phyloP scores from a whole-genome alignment of 2,329 filamentous ascomycete genomes.

The Xylariaceae sp. region DNA sequence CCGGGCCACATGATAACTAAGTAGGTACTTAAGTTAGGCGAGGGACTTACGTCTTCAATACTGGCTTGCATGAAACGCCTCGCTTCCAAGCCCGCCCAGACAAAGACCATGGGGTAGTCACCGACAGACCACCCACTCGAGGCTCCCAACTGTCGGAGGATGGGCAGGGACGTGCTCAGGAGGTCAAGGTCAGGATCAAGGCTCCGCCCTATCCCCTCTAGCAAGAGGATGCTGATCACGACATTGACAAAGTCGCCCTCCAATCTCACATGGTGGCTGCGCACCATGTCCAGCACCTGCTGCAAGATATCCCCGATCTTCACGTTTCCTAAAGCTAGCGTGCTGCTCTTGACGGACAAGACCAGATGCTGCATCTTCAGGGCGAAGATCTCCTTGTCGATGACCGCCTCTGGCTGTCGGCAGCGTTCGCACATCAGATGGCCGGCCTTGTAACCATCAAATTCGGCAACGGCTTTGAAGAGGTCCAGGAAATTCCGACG shows the following conservation, averaged over 20 bases:
- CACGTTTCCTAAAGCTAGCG: constrained; percentile 86
- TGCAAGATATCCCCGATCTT: constrained; percentile 95
- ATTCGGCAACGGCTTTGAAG: constrained; percentile 92
- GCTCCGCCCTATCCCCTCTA: constrained; percentile 88
- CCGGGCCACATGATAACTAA: too few species aligned
- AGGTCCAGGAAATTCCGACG: constrained; percentile 88
- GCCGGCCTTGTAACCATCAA: constrained; percentile 92
- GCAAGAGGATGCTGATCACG: constrained; percentile 84
- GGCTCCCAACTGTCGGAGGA: constrained; percentile 79
- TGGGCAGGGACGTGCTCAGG: constrained; percentile 79
- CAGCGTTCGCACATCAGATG: constrained; percentile 95
- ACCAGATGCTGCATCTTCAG: constrained; percentile 97
- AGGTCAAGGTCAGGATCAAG: constrained; percentile 85
- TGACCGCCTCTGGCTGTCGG: constrained; percentile 82
- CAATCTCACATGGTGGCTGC: constrained; percentile 83
- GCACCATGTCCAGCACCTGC: constrained; percentile 85
- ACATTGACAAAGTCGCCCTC: constrained; percentile 99
- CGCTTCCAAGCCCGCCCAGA: constrained; percentile 88
- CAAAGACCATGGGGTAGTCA: constrained; percentile 78
- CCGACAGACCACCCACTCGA: constrained; percentile 65
- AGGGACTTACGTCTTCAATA: constrained; percentile 74
- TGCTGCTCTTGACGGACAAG: constrained; percentile 80
- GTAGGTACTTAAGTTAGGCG: too few species aligned
- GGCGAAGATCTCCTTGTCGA: constrained; percentile 86
- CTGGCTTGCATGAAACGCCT: constrained; percentile 85